Conservation (phyloP, 805 yeast species). For the Wickerhamiella musiphila region DNA sequence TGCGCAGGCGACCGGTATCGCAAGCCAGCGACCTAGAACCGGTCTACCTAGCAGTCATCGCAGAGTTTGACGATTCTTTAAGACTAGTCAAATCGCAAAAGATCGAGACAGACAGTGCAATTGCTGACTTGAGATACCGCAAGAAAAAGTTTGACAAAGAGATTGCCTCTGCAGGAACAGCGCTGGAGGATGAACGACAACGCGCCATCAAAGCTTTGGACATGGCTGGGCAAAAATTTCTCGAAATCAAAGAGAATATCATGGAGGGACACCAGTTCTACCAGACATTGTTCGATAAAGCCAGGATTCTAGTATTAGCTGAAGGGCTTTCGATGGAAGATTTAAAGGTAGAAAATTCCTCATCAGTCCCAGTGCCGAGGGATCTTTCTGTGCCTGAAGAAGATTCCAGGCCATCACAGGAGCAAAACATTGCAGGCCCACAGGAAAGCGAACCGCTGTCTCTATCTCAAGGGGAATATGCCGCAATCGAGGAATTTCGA, state of each 20-base stretch:
- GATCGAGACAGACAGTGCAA: constrained; percentile 36
- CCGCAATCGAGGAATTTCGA: too few relatives aligned
- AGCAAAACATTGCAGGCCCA: too few relatives aligned
- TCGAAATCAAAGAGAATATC: constrained; percentile 41
- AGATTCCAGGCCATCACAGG: too few relatives aligned
- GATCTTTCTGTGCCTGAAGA: too few relatives aligned
- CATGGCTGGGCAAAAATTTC: constrained; percentile 30
- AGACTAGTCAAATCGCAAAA: constrained; percentile 32
- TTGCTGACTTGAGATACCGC: constrained; percentile 25
- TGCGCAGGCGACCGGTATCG: constrained; percentile 1
- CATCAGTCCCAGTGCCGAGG: too few relatives aligned
- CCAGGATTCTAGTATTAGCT: constrained; percentile 38
- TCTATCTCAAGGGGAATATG: too few relatives aligned
- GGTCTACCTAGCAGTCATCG: constrained; percentile 3
- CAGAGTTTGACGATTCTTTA: constrained; percentile 4
- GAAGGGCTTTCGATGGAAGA: too few relatives aligned
- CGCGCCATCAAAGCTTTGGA: constrained; percentile 36
- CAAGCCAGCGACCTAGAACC: constrained; percentile 8
- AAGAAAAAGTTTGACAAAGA: constrained; percentile 27
- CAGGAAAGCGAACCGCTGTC: too few relatives aligned
- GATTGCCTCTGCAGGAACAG: constrained; percentile 21
- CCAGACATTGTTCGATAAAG: constrained; percentile 34
- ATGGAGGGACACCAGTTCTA: constrained; percentile 60
- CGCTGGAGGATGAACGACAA: constrained; percentile 28
- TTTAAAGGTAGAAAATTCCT: too few relatives aligned